These are phyloP conservation scores for Ascoidea rubescens DNA, from an alignment of 805 yeast genomes.

Conservation along the genomic window DNA sequence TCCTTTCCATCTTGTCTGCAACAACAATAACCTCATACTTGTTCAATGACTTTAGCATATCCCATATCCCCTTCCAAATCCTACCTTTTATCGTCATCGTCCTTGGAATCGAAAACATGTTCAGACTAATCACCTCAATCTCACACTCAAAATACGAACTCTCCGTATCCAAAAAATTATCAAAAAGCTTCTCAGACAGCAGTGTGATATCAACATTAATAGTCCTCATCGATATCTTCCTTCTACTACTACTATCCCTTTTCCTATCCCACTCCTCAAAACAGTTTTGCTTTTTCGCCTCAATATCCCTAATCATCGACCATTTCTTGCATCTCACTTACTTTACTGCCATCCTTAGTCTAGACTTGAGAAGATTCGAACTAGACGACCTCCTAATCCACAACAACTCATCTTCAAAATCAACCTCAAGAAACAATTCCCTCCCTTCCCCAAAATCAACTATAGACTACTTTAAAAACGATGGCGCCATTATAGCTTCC, in stretches of 20 bases:
- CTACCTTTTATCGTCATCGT: slow-evolving; percentile 27
- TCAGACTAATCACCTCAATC: slow-evolving; percentile 27
- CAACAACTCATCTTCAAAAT: neutral
- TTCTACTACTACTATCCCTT: slow-evolving; percentile 17
- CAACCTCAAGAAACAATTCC: neutral
- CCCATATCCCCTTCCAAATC: slow-evolving; percentile 22
- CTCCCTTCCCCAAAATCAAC: neutral
- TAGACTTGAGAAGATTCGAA: slow-evolving; percentile 54
- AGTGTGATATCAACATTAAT: slow-evolving; percentile 25
- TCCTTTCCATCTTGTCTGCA: slow-evolving; percentile 26
- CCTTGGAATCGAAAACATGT: slow-evolving; percentile 33
- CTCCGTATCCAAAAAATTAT: slow-evolving; percentile 23
- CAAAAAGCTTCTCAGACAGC: slow-evolving; percentile 22
- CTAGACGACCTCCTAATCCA: slow-evolving; percentile 32
- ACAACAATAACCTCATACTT: slow-evolving; percentile 26
- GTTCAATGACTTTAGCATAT: slow-evolving; percentile 19
- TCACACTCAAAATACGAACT: slow-evolving; percentile 25
- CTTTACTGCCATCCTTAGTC: slow-evolving; percentile 48
- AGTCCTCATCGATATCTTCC: slow-evolving; percentile 16
- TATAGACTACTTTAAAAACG: slow-evolving; percentile 2
- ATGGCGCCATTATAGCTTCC: slow-evolving; percentile 18
- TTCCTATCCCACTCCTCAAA: slow-evolving; percentile 20
- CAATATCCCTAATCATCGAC: slow-evolving; percentile 38
- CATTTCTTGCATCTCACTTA: slow-evolving; percentile 49
- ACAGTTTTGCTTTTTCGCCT: slow-evolving; percentile 30